phyloP scores from a whole-genome alignment of 1,284 basidiomycete genomes.

The Leccinum subrobustum region DNA sequence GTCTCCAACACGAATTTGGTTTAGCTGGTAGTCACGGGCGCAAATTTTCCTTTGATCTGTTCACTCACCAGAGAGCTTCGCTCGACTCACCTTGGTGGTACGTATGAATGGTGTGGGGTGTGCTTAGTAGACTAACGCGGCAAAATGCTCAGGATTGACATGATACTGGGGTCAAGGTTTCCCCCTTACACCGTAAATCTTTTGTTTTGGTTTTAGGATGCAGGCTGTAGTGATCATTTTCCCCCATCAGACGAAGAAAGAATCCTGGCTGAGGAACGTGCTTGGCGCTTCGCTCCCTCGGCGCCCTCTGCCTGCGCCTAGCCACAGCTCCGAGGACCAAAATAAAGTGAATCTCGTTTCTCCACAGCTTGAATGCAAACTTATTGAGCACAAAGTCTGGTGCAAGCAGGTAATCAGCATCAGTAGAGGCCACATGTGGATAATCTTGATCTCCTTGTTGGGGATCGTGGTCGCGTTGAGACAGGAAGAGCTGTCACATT shows the following conservation, averaged over 20 bases:
- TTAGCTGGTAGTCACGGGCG: constrained; percentile 63
- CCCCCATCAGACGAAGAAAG: constrained; percentile 24
- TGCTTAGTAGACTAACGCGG: background rate
- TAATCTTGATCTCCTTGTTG: constrained; percentile 7
- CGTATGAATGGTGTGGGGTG: constrained; percentile 3
- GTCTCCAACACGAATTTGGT: background rate
- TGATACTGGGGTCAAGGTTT: constrained; percentile 54
- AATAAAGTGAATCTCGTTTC: constrained; percentile 12
- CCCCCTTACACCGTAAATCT: constrained; percentile 62
- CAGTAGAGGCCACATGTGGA: background rate
- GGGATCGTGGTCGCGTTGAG: constrained; percentile 7
- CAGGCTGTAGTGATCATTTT: background rate
- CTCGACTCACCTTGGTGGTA: constrained; percentile 68
- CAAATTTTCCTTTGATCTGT: constrained; percentile 65
- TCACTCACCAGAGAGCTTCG: constrained; percentile 64
- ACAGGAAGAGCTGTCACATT: background rate
- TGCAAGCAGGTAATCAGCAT: constrained; percentile 2
- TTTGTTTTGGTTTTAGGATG: background rate
- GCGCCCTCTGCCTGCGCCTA: background rate
- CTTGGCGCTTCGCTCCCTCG: constrained; percentile 25
- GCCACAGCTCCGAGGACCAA: background rate
- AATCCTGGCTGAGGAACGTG: constrained; percentile 16
- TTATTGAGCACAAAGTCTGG: constrained; percentile 16
- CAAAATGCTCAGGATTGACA: constrained; percentile 49
- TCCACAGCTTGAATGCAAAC: background rate